These are phyloP conservation scores for Clitopilus hobsonii DNA, from an alignment of 768 basidiomycete species.

Conservation along the genomic window DNA sequence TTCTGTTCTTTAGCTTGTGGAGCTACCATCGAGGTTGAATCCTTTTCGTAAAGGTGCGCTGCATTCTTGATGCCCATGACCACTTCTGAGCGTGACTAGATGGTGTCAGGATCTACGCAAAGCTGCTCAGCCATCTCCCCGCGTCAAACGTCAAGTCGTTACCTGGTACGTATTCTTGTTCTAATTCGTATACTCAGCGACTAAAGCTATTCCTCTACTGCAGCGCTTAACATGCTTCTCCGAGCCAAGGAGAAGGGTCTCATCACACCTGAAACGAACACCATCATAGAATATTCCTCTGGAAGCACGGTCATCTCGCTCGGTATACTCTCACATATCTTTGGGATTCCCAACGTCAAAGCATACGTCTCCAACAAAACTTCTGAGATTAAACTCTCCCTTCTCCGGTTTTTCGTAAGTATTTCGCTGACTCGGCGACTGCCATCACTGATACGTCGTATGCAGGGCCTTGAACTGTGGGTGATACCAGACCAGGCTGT, in stretches of 20 bases:
- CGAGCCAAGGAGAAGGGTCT: slow-evolving; percentile 15
- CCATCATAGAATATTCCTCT: slow-evolving; percentile 20
- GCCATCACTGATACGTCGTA: too few relatives aligned
- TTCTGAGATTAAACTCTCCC: slow-evolving; percentile 13
- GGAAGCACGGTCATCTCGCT: slow-evolving; percentile 20
- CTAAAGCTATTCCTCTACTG: not conserved
- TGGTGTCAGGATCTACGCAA: slow-evolving; percentile 18
- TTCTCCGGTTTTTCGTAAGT: slow-evolving; percentile 19
- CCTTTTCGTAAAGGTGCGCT: slow-evolving; percentile 12
- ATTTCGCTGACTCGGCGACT: not conserved
- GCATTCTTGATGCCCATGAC: too few relatives aligned
- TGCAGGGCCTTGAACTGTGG: slow-evolving; percentile 11
- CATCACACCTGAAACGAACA: slow-evolving; percentile 15
- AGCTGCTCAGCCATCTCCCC: slow-evolving; percentile 16
- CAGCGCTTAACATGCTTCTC: slow-evolving; percentile 20
- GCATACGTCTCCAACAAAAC: slow-evolving; percentile 21
- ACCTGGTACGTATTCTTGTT: slow-evolving; percentile 11
- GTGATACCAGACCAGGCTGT: too few relatives aligned
- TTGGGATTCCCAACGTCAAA: slow-evolving; percentile 16
- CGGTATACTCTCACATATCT: slow-evolving; percentile 14
- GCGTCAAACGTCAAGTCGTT: slow-evolving; percentile 19
- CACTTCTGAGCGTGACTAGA: slow-evolving; percentile 4
- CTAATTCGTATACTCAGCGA: not conserved
- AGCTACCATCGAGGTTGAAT: slow-evolving; percentile 15
- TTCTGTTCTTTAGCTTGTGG: slow-evolving; percentile 11